phyloP scores from a whole-genome alignment of 2,329 filamentous ascomycete species.

The Colletotrichum lini region DNA sequence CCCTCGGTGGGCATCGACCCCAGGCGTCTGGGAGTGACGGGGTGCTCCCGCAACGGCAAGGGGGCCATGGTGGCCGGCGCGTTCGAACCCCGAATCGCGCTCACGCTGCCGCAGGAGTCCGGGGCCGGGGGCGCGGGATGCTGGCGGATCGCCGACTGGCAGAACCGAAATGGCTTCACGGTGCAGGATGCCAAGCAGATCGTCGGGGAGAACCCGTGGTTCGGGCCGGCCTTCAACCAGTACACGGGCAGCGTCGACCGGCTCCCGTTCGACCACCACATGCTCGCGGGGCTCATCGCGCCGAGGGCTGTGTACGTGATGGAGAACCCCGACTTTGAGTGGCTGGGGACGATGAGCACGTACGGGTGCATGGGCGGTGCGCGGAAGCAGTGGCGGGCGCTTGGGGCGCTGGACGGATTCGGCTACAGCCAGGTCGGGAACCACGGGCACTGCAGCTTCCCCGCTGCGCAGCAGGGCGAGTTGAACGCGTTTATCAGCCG shows the following conservation, averaged over 20 bases:
- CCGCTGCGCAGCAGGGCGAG: conserved; percentile 57
- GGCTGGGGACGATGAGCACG: conserved; percentile 64
- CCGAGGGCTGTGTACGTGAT: conserved; percentile 65
- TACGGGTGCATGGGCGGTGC: conserved; percentile 66
- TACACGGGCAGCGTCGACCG: conserved; percentile 63
- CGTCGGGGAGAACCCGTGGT: conserved; percentile 68
- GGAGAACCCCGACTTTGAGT: conserved; percentile 65
- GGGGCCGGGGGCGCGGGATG: conserved; percentile 64
- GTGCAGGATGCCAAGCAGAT: conserved; percentile 66
- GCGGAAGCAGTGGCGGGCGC: conserved; percentile 61
- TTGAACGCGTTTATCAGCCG: conserved; percentile 65
- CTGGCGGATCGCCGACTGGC: conserved; percentile 56
- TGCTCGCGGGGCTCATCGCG: conserved; percentile 65
- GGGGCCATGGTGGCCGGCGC: conserved; percentile 65
- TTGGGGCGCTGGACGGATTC: conserved; percentile 62
- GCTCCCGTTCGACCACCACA: conserved; percentile 67
- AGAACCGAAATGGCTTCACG: conserved; percentile 59
- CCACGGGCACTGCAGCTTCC: conserved; percentile 66
- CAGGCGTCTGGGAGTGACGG: conserved; percentile 59
- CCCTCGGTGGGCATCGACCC: conserved; percentile 56
- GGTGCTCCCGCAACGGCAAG: conserved; percentile 67
- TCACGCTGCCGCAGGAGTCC: conserved; percentile 65
- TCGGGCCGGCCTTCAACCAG: conserved; percentile 64
- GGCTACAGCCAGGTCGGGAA: conserved; percentile 64
- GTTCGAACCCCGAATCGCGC: conserved; percentile 62